Conservation (phyloP, 768 basidiomycete species). For the Hemileccinum impolitum region DNA sequence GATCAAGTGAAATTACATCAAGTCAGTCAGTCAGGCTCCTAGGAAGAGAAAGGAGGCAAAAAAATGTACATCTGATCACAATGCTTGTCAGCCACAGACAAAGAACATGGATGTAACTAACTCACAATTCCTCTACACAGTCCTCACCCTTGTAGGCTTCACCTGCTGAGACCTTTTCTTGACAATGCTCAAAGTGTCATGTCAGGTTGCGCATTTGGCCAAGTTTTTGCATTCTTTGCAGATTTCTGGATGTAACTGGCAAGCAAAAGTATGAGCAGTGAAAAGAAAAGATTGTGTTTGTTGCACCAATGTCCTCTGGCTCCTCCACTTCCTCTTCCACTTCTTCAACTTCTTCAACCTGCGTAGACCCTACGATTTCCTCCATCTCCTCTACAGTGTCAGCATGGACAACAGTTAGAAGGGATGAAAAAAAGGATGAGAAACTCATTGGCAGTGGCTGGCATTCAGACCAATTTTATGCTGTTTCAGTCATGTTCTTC, state of each 20-base stretch:
- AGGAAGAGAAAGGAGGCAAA: neutral
- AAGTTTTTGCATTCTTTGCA: constrained; percentile 73
- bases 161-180: constrained; percentile 80
- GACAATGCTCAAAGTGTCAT: constrained; percentile 87
- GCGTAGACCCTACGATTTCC: constrained; percentile 31
- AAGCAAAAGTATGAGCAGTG: neutral
- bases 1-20: neutral
- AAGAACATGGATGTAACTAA: constrained; percentile 13
- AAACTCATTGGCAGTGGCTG: constrained; percentile 35
- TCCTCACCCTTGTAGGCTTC: constrained; percentile 88
- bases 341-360: constrained; percentile 40
- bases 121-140: constrained; percentile 87
- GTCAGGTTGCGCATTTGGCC: constrained; percentile 63
- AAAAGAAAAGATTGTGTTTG: neutral
- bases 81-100: constrained; percentile 1
- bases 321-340: constrained; percentile 55
- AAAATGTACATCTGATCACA: constrained; percentile 25
- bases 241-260: constrained; percentile 63
- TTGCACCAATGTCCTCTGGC: constrained; percentile 74
- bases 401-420: constrained; percentile 39
- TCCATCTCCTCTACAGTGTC: constrained; percentile 36
- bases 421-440: constrained; percentile 44
- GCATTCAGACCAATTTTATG: constrained; percentile 11
- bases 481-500: constrained; percentile 24
- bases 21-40: constrained; percentile 11